phyloP scores from a whole-genome alignment of 768 basidiomycete species.

The Terana coerulea region DNA sequence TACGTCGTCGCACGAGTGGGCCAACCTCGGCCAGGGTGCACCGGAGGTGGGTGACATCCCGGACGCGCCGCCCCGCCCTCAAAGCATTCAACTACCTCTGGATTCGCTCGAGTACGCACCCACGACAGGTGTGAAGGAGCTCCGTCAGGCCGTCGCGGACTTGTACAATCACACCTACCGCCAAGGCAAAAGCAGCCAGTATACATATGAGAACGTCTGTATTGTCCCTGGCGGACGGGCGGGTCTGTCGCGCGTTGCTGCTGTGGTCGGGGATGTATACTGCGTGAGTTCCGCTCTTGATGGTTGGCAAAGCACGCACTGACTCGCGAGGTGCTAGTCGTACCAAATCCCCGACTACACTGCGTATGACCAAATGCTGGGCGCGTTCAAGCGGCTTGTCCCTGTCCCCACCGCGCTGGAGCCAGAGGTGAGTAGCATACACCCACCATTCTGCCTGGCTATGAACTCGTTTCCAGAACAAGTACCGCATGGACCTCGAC shows the following conservation, averaged over 20 bases:
- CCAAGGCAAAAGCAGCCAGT: slow-evolving; percentile 74
- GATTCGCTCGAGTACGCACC: slow-evolving; percentile 90
- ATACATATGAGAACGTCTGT: slow-evolving; percentile 90
- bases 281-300: slow-evolving; percentile 42
- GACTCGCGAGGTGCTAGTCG: slow-evolving; percentile 44
- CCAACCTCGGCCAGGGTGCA: slow-evolving; percentile 89
- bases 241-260: slow-evolving; percentile 86
- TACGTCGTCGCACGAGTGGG: slow-evolving; percentile 74
- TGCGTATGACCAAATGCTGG: slow-evolving; percentile 79
- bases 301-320: slow-evolving; percentile 5
- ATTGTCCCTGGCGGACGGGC: slow-evolving; percentile 94
- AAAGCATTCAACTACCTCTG: slow-evolving; percentile 56
- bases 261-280: slow-evolving; percentile 89
- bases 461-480: slow-evolving; percentile 30
- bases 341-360: slow-evolving; percentile 94
- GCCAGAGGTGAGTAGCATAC: slow-evolving; percentile 33
- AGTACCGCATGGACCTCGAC: slow-evolving; percentile 76
- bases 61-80: slow-evolving; percentile 62
- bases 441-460: too few species aligned
- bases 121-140: slow-evolving; percentile 83
- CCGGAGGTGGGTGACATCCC: slow-evolving; percentile 88
- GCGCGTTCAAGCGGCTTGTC: slow-evolving; percentile 84
- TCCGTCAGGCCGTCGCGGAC: slow-evolving; percentile 87
- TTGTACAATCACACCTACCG: slow-evolving; percentile 89
- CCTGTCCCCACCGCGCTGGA: slow-evolving; percentile 85